phyloP scores from a whole-genome alignment of 2,329 filamentous ascomycete species.

The Fusarium compactum region DNA sequence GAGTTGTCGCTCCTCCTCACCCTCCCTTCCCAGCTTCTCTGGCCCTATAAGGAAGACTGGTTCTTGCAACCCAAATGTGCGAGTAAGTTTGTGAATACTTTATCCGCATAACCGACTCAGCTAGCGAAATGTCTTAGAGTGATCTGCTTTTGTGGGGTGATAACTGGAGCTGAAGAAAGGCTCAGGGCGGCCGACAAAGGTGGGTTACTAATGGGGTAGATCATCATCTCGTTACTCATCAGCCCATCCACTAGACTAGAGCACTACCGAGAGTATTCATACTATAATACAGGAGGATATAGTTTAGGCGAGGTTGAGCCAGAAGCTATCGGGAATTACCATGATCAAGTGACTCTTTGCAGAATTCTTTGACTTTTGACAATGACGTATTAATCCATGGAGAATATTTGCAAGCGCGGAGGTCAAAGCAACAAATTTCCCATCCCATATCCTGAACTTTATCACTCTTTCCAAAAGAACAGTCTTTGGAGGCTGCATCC shows the following conservation, averaged over 20 bases:
- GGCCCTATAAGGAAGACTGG: no score
- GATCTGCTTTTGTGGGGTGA: not conserved
- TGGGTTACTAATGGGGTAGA: not conserved
- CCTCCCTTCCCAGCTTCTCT: no score
- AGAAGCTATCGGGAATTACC: not conserved
- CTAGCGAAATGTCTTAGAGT: not conserved
- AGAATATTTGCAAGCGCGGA: no score
- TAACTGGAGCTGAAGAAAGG: not conserved
- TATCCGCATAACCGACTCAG: not conserved
- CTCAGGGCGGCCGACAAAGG: not conserved
- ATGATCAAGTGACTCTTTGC: not conserved
- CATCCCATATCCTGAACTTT: no score
- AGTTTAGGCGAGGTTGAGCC: not conserved
- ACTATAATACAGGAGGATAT: not conserved
- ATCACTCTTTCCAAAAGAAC: no score
- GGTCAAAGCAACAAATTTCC: no score
- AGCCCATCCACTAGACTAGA: not conserved
- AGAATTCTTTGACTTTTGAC: no score
- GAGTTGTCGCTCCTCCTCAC: no score
- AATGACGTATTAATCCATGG: no score
- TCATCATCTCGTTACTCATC: not conserved
- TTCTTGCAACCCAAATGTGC: no score
- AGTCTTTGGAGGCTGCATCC: no score
- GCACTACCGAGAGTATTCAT: not conserved
- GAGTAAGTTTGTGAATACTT: no score